Conservation (phyloP, 495 filamentous ascomycete species). For the Hypoxylon lienhwacheense region DNA sequence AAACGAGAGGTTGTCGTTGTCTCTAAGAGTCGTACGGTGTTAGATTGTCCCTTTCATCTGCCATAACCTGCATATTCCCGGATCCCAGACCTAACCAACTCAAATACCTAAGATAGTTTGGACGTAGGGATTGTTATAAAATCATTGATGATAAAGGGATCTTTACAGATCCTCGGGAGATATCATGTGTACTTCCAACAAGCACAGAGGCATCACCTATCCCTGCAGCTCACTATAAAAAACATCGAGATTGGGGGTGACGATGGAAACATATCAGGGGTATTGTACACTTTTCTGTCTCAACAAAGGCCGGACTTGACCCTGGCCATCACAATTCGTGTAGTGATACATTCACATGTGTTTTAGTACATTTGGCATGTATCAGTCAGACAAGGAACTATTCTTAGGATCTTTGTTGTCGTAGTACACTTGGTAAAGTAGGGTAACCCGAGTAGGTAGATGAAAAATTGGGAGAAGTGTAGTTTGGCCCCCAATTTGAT, state of each 20-base stretch:
- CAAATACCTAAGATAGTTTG: no score
- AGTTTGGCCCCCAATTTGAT: no score
- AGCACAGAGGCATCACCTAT: background rate
- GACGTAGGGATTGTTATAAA: no score
- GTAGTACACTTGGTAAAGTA: no score
- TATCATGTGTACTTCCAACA: background rate
- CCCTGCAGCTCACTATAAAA: background rate
- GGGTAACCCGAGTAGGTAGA: no score
- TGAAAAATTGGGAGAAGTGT: no score
- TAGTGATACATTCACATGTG: conserved; percentile 14
- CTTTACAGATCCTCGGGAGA: no score
- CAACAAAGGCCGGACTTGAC: conserved; percentile 13
- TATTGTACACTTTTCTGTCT: conserved; percentile 17
- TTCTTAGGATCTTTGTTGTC: no score
- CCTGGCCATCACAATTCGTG: background rate
- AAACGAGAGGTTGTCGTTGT: background rate
- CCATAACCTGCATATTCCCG: conserved; percentile 1
- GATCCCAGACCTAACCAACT: no score
- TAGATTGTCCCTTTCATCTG: background rate
- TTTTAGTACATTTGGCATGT: background rate
- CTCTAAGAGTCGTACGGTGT: background rate
- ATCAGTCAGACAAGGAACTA: background rate
- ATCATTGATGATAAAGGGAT: no score
- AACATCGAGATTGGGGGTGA: conserved; percentile 3
- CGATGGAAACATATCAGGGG: conserved; percentile 16